Evolutionary conservation across 2,329 filamentous ascomycete genomes (phyloP).

Genomic region (Trichoderma atrobrunneum): DNA sequence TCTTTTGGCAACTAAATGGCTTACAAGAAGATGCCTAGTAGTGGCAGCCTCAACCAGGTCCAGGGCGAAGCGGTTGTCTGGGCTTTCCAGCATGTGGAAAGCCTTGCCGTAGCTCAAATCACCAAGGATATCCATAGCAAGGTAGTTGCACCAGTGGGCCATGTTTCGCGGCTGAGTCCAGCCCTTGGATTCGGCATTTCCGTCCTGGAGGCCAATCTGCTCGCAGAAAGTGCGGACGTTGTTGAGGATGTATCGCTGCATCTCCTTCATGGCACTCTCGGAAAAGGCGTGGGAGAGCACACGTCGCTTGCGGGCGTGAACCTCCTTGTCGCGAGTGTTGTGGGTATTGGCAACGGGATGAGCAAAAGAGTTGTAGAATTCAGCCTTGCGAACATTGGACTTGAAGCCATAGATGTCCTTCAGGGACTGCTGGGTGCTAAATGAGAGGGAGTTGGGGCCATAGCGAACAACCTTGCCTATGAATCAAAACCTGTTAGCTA

Average conservation of each 20-base stretch:
- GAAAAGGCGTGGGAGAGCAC: slow-evolving; percentile 72
- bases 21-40: slow-evolving; percentile 65
- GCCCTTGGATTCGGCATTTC: slow-evolving; percentile 47
- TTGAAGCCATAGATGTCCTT: slow-evolving; percentile 65
- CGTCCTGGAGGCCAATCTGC: slow-evolving; percentile 46
- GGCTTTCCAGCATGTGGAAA: slow-evolving; percentile 58
- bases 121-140: slow-evolving; percentile 61
- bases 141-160: slow-evolving; percentile 60
- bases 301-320: slow-evolving; percentile 68
- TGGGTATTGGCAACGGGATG: slow-evolving; percentile 71
- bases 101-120: slow-evolving; percentile 61
- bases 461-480: slow-evolving; percentile 68
- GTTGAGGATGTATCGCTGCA: slow-evolving; percentile 64
- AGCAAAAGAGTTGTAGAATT: slow-evolving; percentile 72
- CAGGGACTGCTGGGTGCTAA: slow-evolving; percentile 69
- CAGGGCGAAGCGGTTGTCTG: slow-evolving; percentile 64
- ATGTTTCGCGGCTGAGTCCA: slow-evolving; percentile 61
- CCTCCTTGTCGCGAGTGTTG: slow-evolving; percentile 65
- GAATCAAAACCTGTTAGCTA: not conserved
- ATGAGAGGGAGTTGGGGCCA: slow-evolving; percentile 72
- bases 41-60: slow-evolving; percentile 66
- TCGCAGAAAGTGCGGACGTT: slow-evolving; percentile 67
- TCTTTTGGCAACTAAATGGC: slow-evolving; percentile 25
- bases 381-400: slow-evolving; percentile 63
- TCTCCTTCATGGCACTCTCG: slow-evolving; percentile 62